Evolutionary conservation across 2,329 filamentous ascomycete species (phyloP), one percentile per base, ranked within the genome.

Genomic region (Furcasterigmium sp.): DNA sequence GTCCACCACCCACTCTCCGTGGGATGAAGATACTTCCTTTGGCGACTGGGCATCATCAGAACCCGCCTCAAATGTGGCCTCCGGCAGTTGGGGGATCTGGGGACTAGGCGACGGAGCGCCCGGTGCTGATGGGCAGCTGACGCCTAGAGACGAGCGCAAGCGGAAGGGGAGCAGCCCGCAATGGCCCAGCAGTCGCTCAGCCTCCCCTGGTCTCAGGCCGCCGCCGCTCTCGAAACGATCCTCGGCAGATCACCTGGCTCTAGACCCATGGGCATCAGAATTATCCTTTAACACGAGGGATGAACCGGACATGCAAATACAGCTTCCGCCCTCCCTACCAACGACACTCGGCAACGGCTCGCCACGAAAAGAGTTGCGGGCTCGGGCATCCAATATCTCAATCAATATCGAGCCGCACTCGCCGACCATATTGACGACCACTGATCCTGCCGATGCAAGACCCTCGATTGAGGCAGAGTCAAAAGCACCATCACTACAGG

Each of bases 201-300:
- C 62, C 14, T 66, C 64, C 8, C 61, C 64, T 1, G 56, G 55
- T 1, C 48, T 64, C 3, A 60, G 54, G 17, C 56, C 60, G 2
- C 47, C 56, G 6, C 53, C 39, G 10, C 56, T 60, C 32, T 60
- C 61, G 19, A 58, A 60, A 42, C 54, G 55, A 17, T 58, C 60
- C 9, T 50, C 58, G 30, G 55, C 60, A 8, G 49, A 64, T 42
- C 61, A 64, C 25, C 59, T 60, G 15, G 68, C 67, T 1, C 65
- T 62, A 6, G 68, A 72, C 46, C 68, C 68, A 1, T 72, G 68
- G 68, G 60, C 61, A 3, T 44, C 56, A 39, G 65, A 66, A 20
- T 46, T 14, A 11, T 38, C 45, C 3, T 58, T n/a, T 54, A 60
- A 14, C 48, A 55, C 10, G 46, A 55, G 29, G 39, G 42, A 43